Evolutionary conservation across 164 flowering plant species (phyloP).

Genomic region (Chloranthus sessilifolius): DNA sequence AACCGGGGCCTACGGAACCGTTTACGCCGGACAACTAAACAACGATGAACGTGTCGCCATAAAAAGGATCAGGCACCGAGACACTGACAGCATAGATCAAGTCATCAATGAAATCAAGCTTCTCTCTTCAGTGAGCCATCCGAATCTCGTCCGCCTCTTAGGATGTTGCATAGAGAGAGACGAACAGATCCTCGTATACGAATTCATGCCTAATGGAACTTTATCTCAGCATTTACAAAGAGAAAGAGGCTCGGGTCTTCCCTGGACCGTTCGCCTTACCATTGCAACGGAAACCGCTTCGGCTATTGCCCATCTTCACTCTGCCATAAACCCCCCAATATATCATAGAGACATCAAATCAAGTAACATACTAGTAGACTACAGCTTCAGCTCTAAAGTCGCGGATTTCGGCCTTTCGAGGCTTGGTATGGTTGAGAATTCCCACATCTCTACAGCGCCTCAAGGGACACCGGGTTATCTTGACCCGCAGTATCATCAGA

Average conservation of each 20-base stretch:
- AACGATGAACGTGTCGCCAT: slow-evolving; percentile 67
- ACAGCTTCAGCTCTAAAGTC: slow-evolving; percentile 59
- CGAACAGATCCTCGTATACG: slow-evolving; percentile 81
- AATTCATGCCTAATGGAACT: slow-evolving; percentile 93
- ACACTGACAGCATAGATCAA: slow-evolving; percentile 57
- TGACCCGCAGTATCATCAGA: slow-evolving; percentile 90
- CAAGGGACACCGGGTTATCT: slow-evolving; percentile 96
- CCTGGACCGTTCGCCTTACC: slow-evolving; percentile 66
- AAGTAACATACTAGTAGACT: slow-evolving; percentile 77
- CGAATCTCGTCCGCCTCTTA: slow-evolving; percentile 71
- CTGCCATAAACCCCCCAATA: slow-evolving; percentile 69
- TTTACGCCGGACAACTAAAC: slow-evolving; percentile 67
- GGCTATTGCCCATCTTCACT: slow-evolving; percentile 79
- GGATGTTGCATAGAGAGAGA: slow-evolving; percentile 70
- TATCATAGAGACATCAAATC: slow-evolving; percentile 89
- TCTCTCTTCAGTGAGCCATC: slow-evolving; percentile 77
- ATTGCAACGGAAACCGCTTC: slow-evolving; percentile 78
- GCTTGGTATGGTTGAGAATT: slow-evolving; percentile 47
- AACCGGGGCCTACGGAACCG: slow-evolving; percentile 84
- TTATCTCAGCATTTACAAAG: slow-evolving; percentile 70
- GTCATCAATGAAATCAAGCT: slow-evolving; percentile 85
- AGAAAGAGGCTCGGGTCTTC: slow-evolving; percentile 48
- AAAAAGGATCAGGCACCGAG: slow-evolving; percentile 60
- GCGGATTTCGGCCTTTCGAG: slow-evolving; percentile 95
- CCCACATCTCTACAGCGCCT: slow-evolving; percentile 89